Conservation (phyloP, 345 rosid genomes). For the Combretum micranthum region DNA sequence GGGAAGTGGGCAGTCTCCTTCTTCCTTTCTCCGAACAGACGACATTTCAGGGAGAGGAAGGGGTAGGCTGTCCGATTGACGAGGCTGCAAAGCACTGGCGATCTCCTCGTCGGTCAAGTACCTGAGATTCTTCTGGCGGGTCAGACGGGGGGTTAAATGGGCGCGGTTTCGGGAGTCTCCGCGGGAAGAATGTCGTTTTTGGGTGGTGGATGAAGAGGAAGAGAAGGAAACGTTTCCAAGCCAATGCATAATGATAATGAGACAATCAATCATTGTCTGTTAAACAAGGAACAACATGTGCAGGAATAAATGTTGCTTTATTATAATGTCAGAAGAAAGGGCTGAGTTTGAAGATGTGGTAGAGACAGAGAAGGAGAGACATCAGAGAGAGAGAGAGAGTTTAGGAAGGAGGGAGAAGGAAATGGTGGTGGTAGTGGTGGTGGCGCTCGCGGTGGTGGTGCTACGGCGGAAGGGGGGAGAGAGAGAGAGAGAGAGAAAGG, state of each 20-base stretch:
- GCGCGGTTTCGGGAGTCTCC: constrained; percentile 17
- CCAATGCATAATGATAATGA: constrained; percentile 78
- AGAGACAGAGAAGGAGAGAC: neutral
- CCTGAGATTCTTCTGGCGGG: constrained; percentile 52
- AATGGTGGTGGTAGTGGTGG: neutral
- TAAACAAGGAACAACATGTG: constrained; percentile 22
- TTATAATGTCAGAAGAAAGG: no score
- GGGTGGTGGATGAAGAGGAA: constrained; percentile 18
- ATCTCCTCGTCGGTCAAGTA: constrained; percentile 49
- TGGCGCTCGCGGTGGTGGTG: neutral
- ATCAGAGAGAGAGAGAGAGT: neutral
- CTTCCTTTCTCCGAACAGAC: neutral
- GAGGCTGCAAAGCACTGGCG: constrained; percentile 11
- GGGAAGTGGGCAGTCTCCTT: constrained; percentile 13
- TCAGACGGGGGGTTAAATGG: constrained; percentile 28
- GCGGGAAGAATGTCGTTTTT: constrained; percentile 5
- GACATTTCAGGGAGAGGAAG: constrained; percentile 10
- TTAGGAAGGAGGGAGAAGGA: neutral
- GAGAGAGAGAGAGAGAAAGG: neutral
- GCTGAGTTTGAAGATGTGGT: neutral
- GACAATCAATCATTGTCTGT: constrained; percentile 12
- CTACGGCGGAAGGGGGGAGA: neutral
- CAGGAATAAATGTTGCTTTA: neutral
- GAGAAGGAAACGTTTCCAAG: constrained; percentile 48
- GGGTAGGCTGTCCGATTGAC: neutral